A percentile compares a stretch with the other conserved stretches of the same genome.
phyloP scores from a whole-genome alignment of 2,329 filamentous ascomycete genomes.

The Aaosphaeria arxii region DNA sequence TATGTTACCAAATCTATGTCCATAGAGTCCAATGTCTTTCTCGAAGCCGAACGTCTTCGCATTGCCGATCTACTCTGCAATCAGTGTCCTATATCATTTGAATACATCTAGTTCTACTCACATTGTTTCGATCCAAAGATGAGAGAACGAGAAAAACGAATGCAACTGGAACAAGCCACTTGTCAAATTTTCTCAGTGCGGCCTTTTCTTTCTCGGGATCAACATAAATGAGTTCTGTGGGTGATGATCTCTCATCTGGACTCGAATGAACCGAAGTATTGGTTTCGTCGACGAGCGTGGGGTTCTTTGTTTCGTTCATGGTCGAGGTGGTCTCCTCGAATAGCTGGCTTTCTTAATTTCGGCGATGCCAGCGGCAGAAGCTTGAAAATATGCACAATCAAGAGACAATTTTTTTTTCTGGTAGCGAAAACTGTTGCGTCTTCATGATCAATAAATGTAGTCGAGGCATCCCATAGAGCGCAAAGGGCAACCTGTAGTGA shows the following conservation, averaged over 20 bases:
- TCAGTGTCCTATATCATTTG: background rate
- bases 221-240: slow-evolving; percentile 6
- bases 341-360: too few relatives aligned
- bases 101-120: background rate
- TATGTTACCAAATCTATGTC: slow-evolving; percentile 29
- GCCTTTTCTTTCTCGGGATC: slow-evolving; percentile 9
- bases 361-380: too few relatives aligned
- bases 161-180: slow-evolving; percentile 3
- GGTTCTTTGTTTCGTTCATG: too few relatives aligned
- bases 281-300: too few relatives aligned
- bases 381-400: too few relatives aligned
- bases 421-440: too few relatives aligned
- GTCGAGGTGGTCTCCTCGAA: too few relatives aligned
- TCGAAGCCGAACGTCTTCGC: slow-evolving; percentile 23
- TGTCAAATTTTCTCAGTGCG: slow-evolving; percentile 10
- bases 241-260: background rate
- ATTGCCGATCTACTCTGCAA: slow-evolving; percentile 14
- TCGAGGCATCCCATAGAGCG: too few relatives aligned
- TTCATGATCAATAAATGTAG: too few relatives aligned
- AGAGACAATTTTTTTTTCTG: too few relatives aligned
- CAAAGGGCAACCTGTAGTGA: too few relatives aligned
- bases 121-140: slow-evolving; percentile 6
- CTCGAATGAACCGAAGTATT: too few relatives aligned
- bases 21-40: slow-evolving; percentile 26
- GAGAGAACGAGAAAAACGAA: slow-evolving; percentile 7